Evolutionary conservation across 1,284 basidiomycete genomes (phyloP), one percentile per base, ranked within the genome.

Genomic region (Cryptococcus depauperatus): DNA sequence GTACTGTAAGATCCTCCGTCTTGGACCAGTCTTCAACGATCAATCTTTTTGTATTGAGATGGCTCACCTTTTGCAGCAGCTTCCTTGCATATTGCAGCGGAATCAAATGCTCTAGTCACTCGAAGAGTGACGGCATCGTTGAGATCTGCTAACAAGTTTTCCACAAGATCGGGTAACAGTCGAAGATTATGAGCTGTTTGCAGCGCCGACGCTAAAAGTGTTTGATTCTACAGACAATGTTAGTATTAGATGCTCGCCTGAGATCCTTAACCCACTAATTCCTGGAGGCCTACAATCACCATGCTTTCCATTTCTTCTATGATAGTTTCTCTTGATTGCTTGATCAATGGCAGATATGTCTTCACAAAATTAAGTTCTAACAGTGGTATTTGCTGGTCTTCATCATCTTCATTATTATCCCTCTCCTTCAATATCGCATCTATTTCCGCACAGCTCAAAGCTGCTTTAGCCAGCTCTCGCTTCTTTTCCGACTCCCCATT

Each of bases 101-200:
- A 73, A 64, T 96, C 92, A 63, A 97, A 95, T 0, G 89, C 82
- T 32, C 75, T 77, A 16, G 78, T 79, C 43, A 93, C 88, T 5
- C 88, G 78, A 27, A 80, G 77, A 46, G 87, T 83, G 2, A 95
- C 83, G 0, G 85, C 83, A 46, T 89, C 82, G 21, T 84, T 87
- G 10, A 96, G 74, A 62, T 95, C 88, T 4, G 73, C 71, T 13
- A 95, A 74, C 0, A 96, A 77, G 47, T 81, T 81, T 48, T 83
- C 79, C 1, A 96, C 86, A 3, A 96, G 78, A 18, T 81, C 76
- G 0, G 91, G 85, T 3, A 97, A 75, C 6, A 88, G 80, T 21
- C 84, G 77, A 6, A 98, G 78, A 64, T 96, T 96, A 70, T 89
- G 85, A 2, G 92, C 90, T 0, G 90, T 95, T 74, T 97, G 93